Evolutionary conservation across 305 asterid species (phyloP), one percentile per base, ranked within the genome.

Genomic region (Stenogyne calaminthoides): DNA sequence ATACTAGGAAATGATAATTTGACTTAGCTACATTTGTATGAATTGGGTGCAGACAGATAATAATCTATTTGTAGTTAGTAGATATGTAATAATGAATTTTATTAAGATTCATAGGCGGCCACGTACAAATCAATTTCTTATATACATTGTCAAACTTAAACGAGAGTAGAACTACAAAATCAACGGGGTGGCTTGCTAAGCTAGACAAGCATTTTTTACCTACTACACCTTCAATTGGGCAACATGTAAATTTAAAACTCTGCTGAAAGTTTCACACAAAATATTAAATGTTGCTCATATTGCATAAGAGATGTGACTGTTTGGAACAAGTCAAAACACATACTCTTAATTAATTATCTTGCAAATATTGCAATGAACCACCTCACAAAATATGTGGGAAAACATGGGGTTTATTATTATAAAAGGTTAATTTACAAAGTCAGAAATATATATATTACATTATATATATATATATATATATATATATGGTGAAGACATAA

Each of bases 291-390:
- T 8, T 52, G 58, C 18, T 54, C 15, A 16, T 34, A 8, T 25
- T 20, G 57, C 57, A 46, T 46, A 20, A n/a, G 64, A 5, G 69
- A 67, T 25, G 65, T 59, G 68, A 67, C 58, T 22, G 16, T 60
- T 3, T 39, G 14, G 52, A 4, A 65, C 34, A 65, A 58, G 9
- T 16, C 22, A 51, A 51, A 51, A 6, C 9, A 15, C 22, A 51
- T 14, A 46, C 52, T 46, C 16, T 14, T 12, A 46, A 46, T 46
- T 71, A 42, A 64, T 27, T 73, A 56, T 9, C 15, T 29, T 62
- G 51, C 67, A 34, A 60, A 62, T 14, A 27, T 7, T 32, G 46
- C 9, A 12, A 44, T 46, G 11, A 9, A 1, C 55, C 18, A 36
- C 19, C 5, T 49, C 9, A 49, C 62, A 49, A 67, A 64, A 61